Evolutionary conservation across 2,329 filamentous ascomycete genomes (phyloP).

Genomic region (Trichoderma endophyticum): DNA sequence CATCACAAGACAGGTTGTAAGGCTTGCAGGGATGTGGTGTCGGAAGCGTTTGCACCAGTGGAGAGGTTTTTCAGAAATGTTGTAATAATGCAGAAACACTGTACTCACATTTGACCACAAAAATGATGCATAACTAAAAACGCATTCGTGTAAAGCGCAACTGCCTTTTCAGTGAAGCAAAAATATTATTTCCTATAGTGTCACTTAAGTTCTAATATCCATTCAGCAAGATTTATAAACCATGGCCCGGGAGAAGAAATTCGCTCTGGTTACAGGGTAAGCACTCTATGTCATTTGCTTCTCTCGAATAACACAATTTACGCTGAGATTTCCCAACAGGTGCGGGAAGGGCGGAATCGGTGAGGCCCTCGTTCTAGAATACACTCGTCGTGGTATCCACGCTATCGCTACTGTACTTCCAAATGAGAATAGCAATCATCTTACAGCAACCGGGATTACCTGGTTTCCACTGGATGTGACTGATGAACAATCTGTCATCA

Average conservation of each 20-base stretch:
- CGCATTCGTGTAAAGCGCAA: background rate
- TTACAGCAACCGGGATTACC: conserved; percentile 25
- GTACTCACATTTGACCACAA: background rate
- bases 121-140: background rate
- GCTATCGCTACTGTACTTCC: conserved; percentile 35
- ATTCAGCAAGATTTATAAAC: background rate
- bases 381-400: conserved; percentile 27
- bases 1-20: background rate
- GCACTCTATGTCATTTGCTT: background rate
- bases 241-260: background rate
- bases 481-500: conserved; percentile 26
- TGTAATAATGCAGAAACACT: too few species aligned
- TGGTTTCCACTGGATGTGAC: conserved; percentile 35
- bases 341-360: conserved; percentile 28
- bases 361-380: conserved; percentile 24
- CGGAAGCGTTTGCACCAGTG: background rate
- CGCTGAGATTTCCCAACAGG: background rate
- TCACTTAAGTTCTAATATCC: background rate
- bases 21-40: too few species aligned
- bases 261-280: conserved; percentile 11
- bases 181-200: background rate
- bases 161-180: background rate
- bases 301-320: background rate
- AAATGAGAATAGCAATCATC: conserved; percentile 24
- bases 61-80: background rate